Base-by-base conservation (phyloP, 2,329 filamentous ascomycete species). In the Clonostachys solani region DNA sequence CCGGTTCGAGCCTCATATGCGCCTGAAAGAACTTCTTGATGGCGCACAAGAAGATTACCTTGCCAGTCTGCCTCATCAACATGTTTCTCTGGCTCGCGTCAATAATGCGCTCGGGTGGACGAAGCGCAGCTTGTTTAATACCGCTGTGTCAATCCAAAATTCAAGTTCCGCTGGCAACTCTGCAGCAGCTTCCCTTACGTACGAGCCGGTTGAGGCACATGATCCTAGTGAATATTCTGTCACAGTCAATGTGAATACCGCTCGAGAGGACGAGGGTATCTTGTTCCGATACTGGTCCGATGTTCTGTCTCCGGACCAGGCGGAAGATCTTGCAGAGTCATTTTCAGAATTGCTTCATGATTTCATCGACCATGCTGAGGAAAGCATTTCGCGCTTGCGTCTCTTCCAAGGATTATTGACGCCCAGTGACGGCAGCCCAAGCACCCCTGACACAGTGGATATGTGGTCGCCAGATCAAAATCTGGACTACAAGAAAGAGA, bases 31-130 rank as follows among this genome's bases (percentile, higher is more conserved):
- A 46, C 63, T 12, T 55, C 78, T 76, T 0, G 67, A 70, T 33
- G 60, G 60, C 12, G 62, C 76, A 1, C 75, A 78, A 40, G 59
- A 61, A 12, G 68, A 77, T 47, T 72, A 74, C 16, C 63, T 74
- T 17, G 59, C 64, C 37, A 69, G 70, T 40, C 63, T 80, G 49
- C 61, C 67, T 1, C 67, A 78, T 50, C 76, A 79, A 49, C 69
- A 65, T 47, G 74, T 72, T 51, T 77, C 76, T 3, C 60, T 75
- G 17, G 71, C 72, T 6, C 67, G 69, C 43, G 71, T 76, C 12
- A 72, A 75, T 46, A 61, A 61, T 29, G 58, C 57, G 13, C 44
- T 65, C 5, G 51, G 53, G 12, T 50, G 58, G 1, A 45, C 50
- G 3, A 59, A 51, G 3, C 52, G 48, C 1, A 45, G 47, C 8